Evolutionary conservation across 139 green algal species (phyloP).

Genomic region (Tetradesmus obliquus): DNA sequence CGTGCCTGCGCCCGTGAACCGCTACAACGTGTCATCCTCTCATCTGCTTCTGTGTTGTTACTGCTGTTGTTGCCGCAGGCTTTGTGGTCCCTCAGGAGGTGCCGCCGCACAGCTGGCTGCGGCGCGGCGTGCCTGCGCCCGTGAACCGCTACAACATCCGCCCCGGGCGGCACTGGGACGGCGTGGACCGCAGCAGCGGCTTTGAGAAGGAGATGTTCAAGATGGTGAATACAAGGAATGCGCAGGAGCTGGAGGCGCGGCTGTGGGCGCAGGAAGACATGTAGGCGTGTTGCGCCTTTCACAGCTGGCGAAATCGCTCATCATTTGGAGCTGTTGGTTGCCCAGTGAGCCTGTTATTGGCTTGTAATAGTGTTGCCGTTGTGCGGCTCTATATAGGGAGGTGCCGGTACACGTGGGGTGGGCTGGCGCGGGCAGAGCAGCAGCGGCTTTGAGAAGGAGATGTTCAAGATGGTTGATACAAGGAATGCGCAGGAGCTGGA

Average conservation of each 20-base stretch:
- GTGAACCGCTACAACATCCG: conserved; percentile 93
- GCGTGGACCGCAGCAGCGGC: conserved; percentile 94
- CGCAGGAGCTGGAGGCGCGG: conserved; percentile 68
- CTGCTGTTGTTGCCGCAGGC: conserved; percentile 59
- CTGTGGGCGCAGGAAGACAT: conserved; percentile 82
- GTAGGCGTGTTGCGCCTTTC: conserved; percentile 46
- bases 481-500: conserved; percentile 60
- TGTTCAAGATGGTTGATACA: conserved; percentile 78
- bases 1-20: conserved; percentile 83
- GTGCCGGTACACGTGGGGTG: background rate
- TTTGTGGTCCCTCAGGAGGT: conserved; percentile 94
- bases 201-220: conserved; percentile 92
- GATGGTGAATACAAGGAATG: conserved; percentile 59
- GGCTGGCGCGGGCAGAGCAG: no score
- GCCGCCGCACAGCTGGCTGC: conserved; percentile 94
- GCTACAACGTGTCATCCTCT: conserved; percentile 66
- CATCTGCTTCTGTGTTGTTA: background rate
- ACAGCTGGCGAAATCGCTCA: no score
- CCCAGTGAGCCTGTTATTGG: no score
- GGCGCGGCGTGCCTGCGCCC: conserved; percentile 78
- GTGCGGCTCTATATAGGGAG: no score
- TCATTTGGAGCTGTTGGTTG: no score
- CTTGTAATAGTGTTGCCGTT: no score
- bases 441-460: conserved; percentile 50
- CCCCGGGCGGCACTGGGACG: conserved; percentile 98